phyloP scores from a whole-genome alignment of 805 yeast species.

The Danielia reshetovae region DNA sequence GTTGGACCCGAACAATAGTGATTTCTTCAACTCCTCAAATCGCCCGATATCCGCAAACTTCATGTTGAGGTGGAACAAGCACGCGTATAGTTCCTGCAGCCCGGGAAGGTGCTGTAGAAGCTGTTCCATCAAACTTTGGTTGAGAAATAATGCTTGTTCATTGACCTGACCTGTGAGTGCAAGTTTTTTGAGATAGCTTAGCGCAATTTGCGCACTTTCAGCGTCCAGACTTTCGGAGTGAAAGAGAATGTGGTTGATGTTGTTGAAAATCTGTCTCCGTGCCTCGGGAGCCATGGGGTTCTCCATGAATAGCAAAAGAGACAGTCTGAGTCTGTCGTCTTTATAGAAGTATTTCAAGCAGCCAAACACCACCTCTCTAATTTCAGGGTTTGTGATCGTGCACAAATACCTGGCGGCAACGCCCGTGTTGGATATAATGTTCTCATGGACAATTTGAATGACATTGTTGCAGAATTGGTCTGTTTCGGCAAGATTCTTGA shows the following conservation, averaged over 20 bases:
- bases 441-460: conserved; percentile 27
- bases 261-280: conserved; percentile 16
- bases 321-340: conserved; percentile 20
- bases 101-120: conserved; percentile 2
- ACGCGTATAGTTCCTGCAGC: conserved; percentile 23
- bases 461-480: conserved; percentile 27
- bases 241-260: conserved; percentile 13
- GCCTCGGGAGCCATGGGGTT: conserved; percentile 19
- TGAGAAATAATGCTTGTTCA: conserved; percentile 18
- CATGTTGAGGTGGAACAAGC: conserved; percentile 29
- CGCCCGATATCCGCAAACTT: conserved; percentile 19
- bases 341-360: conserved; percentile 16
- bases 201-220: conserved; percentile 16
- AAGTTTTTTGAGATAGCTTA: conserved; percentile 25
- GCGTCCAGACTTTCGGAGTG: conserved; percentile 9
- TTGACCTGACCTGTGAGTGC: conserved; percentile 22
- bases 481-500: conserved; percentile 20
- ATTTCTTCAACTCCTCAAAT: conserved; percentile 18
- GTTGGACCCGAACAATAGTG: conserved; percentile 26
- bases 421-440: conserved; percentile 23
- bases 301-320: conserved; percentile 25
- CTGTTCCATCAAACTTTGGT: background rate
- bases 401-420: conserved; percentile 18
- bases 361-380: conserved; percentile 15
- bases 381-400: conserved; percentile 17